These are phyloP conservation scores for Suhomyces wounanorum DNA, from an alignment of 1,139 yeast species.

Conservation along the genomic window DNA sequence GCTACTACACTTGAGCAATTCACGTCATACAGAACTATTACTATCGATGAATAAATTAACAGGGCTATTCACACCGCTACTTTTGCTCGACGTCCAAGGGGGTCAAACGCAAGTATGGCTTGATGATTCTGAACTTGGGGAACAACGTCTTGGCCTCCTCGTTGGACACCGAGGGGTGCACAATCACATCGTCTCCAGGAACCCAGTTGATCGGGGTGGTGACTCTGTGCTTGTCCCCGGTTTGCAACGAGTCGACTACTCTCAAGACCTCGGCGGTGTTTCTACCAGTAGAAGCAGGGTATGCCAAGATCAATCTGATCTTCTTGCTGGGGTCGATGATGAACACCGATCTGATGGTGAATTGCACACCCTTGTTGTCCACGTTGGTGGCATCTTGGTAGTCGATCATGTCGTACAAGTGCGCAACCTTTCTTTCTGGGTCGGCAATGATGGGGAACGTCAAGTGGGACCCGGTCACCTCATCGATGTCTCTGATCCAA, in stretches of 20 bases:
- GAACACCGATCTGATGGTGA: constrained; percentile 86
- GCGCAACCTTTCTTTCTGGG: constrained; percentile 75
- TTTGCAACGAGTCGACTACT: constrained; percentile 82
- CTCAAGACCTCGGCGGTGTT: constrained; percentile 86
- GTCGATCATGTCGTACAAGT: constrained; percentile 86
- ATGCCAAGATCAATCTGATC: constrained; percentile 76
- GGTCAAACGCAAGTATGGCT: constrained; percentile 64
- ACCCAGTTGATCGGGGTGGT: constrained; percentile 81
- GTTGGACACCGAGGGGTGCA: constrained; percentile 79
- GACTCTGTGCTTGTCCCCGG: constrained; percentile 74
- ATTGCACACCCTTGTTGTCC: constrained; percentile 59
- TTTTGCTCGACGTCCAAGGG: constrained; percentile 18
- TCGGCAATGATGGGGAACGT: constrained; percentile 89
- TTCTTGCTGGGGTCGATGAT: constrained; percentile 86
- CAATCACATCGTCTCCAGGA: constrained; percentile 83
- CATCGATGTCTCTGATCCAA: constrained; percentile 90
- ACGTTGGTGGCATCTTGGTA: constrained; percentile 83
- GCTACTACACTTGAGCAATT: no score
- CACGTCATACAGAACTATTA: not conserved
- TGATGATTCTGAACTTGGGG: constrained; percentile 77
- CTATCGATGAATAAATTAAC: not conserved
- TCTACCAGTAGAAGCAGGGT: constrained; percentile 92
- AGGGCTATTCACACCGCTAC: not conserved
- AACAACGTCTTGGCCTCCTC: constrained; percentile 81
- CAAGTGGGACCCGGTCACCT: constrained; percentile 69